Percentiles rank a stretch among this genome's conserved stretches.
Conservation (phyloP, 2,329 filamentous ascomycete species). For the Falciphora oryzae region DNA sequence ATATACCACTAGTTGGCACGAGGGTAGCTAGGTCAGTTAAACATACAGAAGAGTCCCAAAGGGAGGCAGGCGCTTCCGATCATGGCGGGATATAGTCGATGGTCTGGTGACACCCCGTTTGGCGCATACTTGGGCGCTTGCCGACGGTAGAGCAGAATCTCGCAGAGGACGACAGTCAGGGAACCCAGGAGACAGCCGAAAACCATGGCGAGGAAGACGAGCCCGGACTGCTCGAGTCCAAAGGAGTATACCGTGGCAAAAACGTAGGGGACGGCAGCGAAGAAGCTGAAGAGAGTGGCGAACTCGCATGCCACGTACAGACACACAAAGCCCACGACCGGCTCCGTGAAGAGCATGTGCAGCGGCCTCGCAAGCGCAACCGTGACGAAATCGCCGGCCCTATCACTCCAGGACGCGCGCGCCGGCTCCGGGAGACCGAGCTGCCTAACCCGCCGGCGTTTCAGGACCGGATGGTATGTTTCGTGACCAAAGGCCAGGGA, state of each 20-base stretch:
- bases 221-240: constrained; percentile 32
- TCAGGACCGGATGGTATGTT: constrained; percentile 50
- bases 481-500: constrained; percentile 41
- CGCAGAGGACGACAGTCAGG: constrained; percentile 34
- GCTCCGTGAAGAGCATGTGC: constrained; percentile 55
- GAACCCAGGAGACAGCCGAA: constrained; percentile 39
- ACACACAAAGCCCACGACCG: constrained; percentile 52
- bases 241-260: constrained; percentile 42
- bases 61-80: constrained; percentile 49
- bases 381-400: constrained; percentile 30
- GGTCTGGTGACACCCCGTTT: constrained; percentile 42
- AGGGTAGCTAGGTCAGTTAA: too few species aligned
- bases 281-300: constrained; percentile 47
- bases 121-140: constrained; percentile 27
- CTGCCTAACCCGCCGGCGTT: constrained; percentile 21
- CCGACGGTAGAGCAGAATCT: constrained; percentile 35
- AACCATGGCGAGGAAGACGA: constrained; percentile 40
- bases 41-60: constrained; percentile 44
- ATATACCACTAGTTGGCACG: too few species aligned
- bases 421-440: too few species aligned
- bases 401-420: constrained; percentile 17
- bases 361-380: constrained; percentile 44
- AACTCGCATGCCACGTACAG: constrained; percentile 47
- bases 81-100: constrained; percentile 54
- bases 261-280: constrained; percentile 43